Base-by-base conservation (phyloP, 306 rosid genomes). In the Elaeagnus macrophylla region DNA sequence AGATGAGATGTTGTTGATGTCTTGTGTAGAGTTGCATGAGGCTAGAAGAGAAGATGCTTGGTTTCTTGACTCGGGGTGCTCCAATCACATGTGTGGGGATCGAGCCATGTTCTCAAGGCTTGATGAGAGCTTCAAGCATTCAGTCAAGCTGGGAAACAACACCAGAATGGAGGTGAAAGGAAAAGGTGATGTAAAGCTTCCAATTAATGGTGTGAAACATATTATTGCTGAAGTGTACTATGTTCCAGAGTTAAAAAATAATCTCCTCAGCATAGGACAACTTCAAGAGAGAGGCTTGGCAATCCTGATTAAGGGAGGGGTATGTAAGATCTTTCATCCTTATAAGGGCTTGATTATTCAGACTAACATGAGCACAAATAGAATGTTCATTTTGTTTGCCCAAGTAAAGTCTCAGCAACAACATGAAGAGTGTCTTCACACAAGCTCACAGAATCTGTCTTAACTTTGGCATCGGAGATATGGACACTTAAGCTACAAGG, bases 221-320 rank as follows among this genome's bases (percentile, higher is more conserved):
- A 13, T 43, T 43, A 13, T 43, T 43, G 13, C 48, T 43, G 48
- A 43, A 13, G 48, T 43, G 10, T 43, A 43, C 16, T 43, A 43
- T 43, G 10, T 43, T 43, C 48, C 13, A 43, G 48, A 43, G 3
- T 43, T n/a, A 5, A 43, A 13, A 43, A 43, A 43, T 43, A 43
- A 43, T 43, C 48, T 43, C 48, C 10, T 43, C n/a, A 43, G 48
- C 48, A 43, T 43, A 43, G 48, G 48, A n/a, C 48, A 43, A 13
- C 4, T 43, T 13, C 5, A 43, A 43, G 48, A 43, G 10, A 43
- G 1, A 11, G 48, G 48, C 16, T 12, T 43, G 48, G 48, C 48
- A 7, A 43, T 43, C 4, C 10, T 43, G 48, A 43, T 43, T 5
- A 43, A 43, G 48, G 48, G 13, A 43, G 48, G 16, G 16, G 10